Evolutionary conservation across 2,329 filamentous ascomycete species (phyloP), one percentile per base, ranked within the genome.

Genomic region (Phoma herbarum): DNA sequence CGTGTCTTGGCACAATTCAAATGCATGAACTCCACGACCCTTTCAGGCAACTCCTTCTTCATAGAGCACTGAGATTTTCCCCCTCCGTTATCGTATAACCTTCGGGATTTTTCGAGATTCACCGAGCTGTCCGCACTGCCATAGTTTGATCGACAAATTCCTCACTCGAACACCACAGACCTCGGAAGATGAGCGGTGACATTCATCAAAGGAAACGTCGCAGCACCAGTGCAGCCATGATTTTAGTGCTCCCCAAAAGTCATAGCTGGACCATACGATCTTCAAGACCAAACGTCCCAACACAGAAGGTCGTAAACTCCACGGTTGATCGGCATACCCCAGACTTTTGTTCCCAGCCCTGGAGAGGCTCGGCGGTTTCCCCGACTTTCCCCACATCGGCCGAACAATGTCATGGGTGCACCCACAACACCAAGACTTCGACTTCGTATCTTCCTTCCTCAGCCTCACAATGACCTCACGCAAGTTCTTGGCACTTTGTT

Each of bases 311-410:
- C n/a, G 7, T 14, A 31, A 14, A n/a, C 11, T n/a, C 29, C 22
- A 31, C 18, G 41, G 25, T 22, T 1, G 26, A 47, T 57, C 43
- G 37, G 9, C 47, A 28, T n/a, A 33, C 46, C 47, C 48, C 35
- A 44, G 28, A 39, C 12, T 29, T 39, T 43, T 16, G 51, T 37
- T n/a, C 16, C 25, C 25, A 29, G 12, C 26, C 26, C 26, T 28
- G 4, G 26, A 28, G 16, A 16, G 14, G 28, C 20, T 58, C 55
- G 55, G 55, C 25, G 33, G 9, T 45, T 58, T 52, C 55, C 29
- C 55, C 55, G 55, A 58, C 7, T 23, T 44, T 39, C 49, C 55
- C 55, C 55, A 44, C 55, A 26, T 45, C 39, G 29, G 22, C 41
- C 39, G 37, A 39, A 39, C 44, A 25, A 53, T 25, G 22, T 37